Evolutionary conservation across 2,329 filamentous ascomycete species (phyloP).

Genomic region (Byssochlamys sp.): DNA sequence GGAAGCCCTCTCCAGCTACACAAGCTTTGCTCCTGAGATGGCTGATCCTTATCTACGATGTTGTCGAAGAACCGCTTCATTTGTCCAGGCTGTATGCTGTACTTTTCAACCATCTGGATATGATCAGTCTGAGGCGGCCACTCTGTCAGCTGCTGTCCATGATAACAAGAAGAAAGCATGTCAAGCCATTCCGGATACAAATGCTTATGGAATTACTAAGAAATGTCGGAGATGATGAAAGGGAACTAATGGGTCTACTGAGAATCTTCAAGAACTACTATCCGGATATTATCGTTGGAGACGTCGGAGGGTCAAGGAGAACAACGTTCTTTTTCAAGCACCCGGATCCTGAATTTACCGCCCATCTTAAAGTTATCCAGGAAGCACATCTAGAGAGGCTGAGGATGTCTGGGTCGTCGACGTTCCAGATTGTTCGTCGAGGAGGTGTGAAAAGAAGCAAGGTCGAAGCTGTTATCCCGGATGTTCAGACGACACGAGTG

Average conservation of each 20-base stretch:
- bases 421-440: constrained; percentile 56
- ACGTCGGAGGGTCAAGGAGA: constrained; percentile 40
- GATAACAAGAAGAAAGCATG: constrained; percentile 71
- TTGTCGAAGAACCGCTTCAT: constrained; percentile 53
- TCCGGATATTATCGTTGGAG: constrained; percentile 73
- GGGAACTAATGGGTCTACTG: constrained; percentile 61
- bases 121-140: constrained; percentile 59
- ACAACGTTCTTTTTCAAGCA: constrained; percentile 43
- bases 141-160: constrained; percentile 70
- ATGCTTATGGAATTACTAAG: constrained; percentile 48
- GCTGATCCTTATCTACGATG: constrained; percentile 66
- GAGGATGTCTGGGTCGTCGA: constrained; percentile 36
- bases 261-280: constrained; percentile 86
- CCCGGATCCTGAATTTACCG: constrained; percentile 66
- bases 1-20: constrained; percentile 61
- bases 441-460: constrained; percentile 42
- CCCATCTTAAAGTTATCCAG: constrained; percentile 59
- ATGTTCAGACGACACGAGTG: constrained; percentile 64
- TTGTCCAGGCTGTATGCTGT: constrained; percentile 64
- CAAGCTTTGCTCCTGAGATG: constrained; percentile 66
- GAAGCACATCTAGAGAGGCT: constrained; percentile 41
- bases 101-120: constrained; percentile 73
- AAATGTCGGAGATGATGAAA: constrained; percentile 55
- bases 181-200: constrained; percentile 75
- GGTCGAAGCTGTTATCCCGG: constrained; percentile 48